Percentiles rank a stretch among this genome's conserved stretches.
phyloP scores from a whole-genome alignment of 1,139 yeast genomes.

The Taphrina pruni region DNA sequence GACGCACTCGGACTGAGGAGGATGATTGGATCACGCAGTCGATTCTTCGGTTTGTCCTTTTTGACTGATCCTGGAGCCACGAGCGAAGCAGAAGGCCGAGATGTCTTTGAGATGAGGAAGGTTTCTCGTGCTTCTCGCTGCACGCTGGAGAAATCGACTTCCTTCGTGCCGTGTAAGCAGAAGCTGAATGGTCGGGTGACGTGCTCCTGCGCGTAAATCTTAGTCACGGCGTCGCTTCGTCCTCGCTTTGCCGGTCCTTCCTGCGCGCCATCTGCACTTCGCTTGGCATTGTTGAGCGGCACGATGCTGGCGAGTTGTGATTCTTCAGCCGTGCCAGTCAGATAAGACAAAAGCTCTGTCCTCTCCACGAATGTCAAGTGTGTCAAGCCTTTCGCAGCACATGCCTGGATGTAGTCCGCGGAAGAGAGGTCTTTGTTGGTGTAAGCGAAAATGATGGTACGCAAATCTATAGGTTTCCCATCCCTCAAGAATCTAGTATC shows the following conservation, averaged over 20 bases:
- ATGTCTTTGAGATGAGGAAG: constrained; percentile 42
- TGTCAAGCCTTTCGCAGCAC: constrained; percentile 67
- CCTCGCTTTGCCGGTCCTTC: constrained; percentile 44
- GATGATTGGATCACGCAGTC: constrained; percentile 78
- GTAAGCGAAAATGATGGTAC: constrained; percentile 82
- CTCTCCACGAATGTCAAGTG: constrained; percentile 85
- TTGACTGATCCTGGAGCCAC: constrained; percentile 17
- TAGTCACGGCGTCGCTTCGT: constrained; percentile 46
- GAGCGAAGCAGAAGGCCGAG: constrained; percentile 34
- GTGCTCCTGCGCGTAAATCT: constrained; percentile 50
- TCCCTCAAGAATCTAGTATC: constrained; percentile 28
- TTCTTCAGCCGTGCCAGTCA: constrained; percentile 33
- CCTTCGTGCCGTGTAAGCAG: constrained; percentile 75
- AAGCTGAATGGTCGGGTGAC: constrained; percentile 78
- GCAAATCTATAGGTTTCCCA: constrained; percentile 56
- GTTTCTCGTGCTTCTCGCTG: constrained; percentile 47
- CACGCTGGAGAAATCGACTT: constrained; percentile 47
- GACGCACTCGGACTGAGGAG: constrained; percentile 94
- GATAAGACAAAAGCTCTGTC: constrained; percentile 59
- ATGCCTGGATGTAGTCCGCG: constrained; percentile 79
- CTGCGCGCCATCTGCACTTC: constrained; percentile 27
- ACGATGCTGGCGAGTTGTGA: constrained; percentile 10
- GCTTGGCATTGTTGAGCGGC: constrained; percentile 7
- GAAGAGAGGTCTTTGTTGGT: constrained; percentile 72
- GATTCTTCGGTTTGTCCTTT: constrained; percentile 33